Conservation (phyloP, 768 basidiomycete species). For the Tubosaeta sp. region DNA sequence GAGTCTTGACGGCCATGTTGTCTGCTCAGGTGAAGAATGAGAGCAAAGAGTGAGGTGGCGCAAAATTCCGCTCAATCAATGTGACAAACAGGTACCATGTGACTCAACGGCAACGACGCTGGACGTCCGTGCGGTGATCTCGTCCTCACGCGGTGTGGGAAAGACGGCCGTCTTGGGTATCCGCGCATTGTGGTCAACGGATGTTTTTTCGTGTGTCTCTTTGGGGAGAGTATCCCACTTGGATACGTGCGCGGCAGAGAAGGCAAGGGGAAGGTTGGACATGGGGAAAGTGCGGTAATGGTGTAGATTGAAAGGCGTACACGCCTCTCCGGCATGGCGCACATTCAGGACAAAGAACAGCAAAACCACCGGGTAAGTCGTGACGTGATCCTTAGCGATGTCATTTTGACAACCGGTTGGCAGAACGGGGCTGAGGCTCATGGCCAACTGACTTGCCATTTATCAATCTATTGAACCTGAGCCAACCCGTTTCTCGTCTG, state of each 20-base stretch:
- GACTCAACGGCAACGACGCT: background rate
- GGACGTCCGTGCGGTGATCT: background rate
- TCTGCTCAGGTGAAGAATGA: background rate
- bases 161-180: too few relatives aligned
- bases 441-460: too few relatives aligned
- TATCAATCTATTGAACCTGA: too few relatives aligned
- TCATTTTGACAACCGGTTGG: background rate
- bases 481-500: too few relatives aligned
- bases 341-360: background rate
- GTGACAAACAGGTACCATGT: background rate
- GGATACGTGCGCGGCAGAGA: slow-evolving; percentile 31
- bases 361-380: background rate
- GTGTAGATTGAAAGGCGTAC: background rate
- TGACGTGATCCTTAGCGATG: background rate
- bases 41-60: background rate
- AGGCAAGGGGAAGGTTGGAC: slow-evolving; percentile 18
- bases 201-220: background rate
- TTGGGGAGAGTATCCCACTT: slow-evolving; percentile 21
- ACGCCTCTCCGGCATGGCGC: slow-evolving; percentile 15
- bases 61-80: background rate
- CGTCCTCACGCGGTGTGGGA: background rate
- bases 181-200: background rate
- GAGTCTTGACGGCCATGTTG: slow-evolving; percentile 46
- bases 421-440: too few relatives aligned
- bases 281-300: background rate